Base-by-base conservation (phyloP, 306 rosid genomes). In the Neltuma alba region DNA sequence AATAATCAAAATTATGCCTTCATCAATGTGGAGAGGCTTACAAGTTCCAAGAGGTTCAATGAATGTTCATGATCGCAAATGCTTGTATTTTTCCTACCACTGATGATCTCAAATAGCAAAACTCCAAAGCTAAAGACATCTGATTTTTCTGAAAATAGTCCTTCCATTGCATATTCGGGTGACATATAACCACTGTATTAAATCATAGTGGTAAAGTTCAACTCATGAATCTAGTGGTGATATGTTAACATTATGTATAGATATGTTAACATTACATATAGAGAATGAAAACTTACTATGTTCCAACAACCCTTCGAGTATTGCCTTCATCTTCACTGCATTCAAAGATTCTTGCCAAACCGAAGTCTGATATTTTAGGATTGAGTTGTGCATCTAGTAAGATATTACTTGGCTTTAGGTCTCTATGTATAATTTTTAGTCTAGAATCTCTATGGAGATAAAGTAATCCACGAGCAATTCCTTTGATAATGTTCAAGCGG, bases 241-340 rank as follows among this genome's bases (percentile, higher is more conserved):
- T 58, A 27, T 58, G 1, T 12, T 1, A 58, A 27, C 11, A 58
- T 25, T n/a, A 8, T 6, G 2, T 27, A 27, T n/a, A n/a, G n/a
- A n/a, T 58, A 27, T 58, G 1, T 12, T 1, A 58, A 27, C 11
- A 58, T 25, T n/a, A 8, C 1, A 8, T 27, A 27, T 2, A 27
- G 33, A 27, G 7, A 58, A 58, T 3, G 34, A 27, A 58, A 58
- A 3, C 65, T 58, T 58, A 58, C 65, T 58, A 58, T 28, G 67
- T 61, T 61, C 67, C 67, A 61, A 61, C 67, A 11, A 58, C 65
- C 20, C 65, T 58, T 58, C 65, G 18, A 58, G 65, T 58, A 58
- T 58, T 58, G 36, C 36, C 65, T 27, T 58, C 65, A 11, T 58
- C 65, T 11, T 27, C 36, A 58, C 18, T 58, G 20, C 65, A 27